phyloP scores from a whole-genome alignment of 306 rosid genomes.

The Ormosia semicastrata region DNA sequence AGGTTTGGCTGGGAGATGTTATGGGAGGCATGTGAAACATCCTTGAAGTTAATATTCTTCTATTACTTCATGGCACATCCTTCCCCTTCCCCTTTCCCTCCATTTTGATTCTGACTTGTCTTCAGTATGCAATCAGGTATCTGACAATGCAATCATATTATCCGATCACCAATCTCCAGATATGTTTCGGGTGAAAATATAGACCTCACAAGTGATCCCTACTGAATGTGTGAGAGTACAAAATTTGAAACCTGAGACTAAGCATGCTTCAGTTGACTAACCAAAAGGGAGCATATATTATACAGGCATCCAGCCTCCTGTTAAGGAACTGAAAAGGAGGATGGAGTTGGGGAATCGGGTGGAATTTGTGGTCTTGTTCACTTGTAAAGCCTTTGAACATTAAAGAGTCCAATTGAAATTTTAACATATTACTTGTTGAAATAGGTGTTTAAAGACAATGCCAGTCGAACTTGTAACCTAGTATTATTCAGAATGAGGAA shows the following conservation, averaged over 20 bases:
- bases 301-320: neutral
- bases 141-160: neutral
- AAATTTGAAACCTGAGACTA: neutral
- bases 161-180: neutral
- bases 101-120: neutral
- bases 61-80: neutral
- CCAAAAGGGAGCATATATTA: neutral
- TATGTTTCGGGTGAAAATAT: slow-evolving; percentile 12
- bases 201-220: neutral
- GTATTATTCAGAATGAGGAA: neutral
- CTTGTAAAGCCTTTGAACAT: neutral
- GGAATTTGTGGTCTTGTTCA: neutral
- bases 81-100: neutral
- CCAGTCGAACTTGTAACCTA: neutral
- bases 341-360: neutral
- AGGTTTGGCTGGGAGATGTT: neutral
- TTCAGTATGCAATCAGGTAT: slow-evolving; percentile 5
- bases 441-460: slow-evolving; percentile 8
- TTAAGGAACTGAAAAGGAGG: neutral
- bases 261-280: neutral
- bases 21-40: neutral
- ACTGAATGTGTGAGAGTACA: neutral
- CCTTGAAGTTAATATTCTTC: neutral
- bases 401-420: neutral
- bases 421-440: too few species aligned